phyloP scores from a whole-genome alignment of 23 red algal species.

The Pyropia haitanensis region DNA sequence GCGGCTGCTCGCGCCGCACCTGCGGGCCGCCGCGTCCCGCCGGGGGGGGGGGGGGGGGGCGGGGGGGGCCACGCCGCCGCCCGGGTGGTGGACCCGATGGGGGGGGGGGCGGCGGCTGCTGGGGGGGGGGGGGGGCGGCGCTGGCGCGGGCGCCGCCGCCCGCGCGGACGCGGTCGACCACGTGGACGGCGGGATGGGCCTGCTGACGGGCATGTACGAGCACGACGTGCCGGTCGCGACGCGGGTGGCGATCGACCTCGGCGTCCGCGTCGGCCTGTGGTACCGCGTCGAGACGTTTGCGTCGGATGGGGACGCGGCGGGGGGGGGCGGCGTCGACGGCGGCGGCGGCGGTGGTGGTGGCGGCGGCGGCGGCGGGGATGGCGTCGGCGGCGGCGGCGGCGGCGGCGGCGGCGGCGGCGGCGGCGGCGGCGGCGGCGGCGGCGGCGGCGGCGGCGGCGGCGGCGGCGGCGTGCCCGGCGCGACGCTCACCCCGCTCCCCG shows the following conservation, averaged over 20 bases:
- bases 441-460: conserved; percentile 27
- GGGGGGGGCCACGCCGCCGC: not conserved
- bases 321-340: not conserved
- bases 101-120: conserved; percentile 8
- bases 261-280: conserved; percentile 89
- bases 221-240: conserved; percentile 88
- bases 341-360: not conserved
- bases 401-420: conserved; percentile 1
- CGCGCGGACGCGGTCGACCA: conserved; percentile 39
- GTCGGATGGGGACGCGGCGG: not conserved
- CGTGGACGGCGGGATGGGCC: conserved; percentile 12
- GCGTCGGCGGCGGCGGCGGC: not conserved
- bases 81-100: no score
- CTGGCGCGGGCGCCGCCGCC: conserved; percentile 2
- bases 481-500: conserved; percentile 27
- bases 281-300: conserved; percentile 62
- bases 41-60: conserved; percentile 1
- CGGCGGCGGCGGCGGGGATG: not conserved
- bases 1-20: conserved; percentile 12
- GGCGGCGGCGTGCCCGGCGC: conserved; percentile 45
- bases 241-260: conserved; percentile 72
- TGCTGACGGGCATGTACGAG: conserved; percentile 47
- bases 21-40: conserved; percentile 20
- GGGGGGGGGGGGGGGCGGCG: not conserved
- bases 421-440: conserved; percentile 4